phyloP scores from a whole-genome alignment of 2,329 filamentous ascomycete species.

The Coniochaeta hoffmannii region DNA sequence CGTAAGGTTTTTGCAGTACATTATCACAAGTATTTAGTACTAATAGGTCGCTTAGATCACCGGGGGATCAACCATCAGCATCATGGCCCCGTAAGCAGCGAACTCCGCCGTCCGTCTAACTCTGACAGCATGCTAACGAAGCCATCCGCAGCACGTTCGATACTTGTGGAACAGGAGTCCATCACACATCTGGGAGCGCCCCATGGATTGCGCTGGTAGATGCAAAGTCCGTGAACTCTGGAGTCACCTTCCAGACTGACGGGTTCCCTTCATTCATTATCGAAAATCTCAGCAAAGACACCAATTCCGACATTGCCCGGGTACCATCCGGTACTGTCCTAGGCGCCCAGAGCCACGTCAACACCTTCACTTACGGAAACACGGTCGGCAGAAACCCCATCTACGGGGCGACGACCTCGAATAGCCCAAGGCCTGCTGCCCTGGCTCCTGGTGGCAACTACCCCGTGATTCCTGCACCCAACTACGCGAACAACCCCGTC shows the following conservation, averaged over 20 bases:
- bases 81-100: slow-evolving; percentile 22
- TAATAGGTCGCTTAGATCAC: no score
- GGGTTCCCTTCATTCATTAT: slow-evolving; percentile 33
- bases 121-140: background rate
- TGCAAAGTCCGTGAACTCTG: slow-evolving; percentile 31
- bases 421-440: slow-evolving; percentile 23
- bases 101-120: background rate
- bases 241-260: slow-evolving; percentile 28
- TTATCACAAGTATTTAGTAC: no score
- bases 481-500: slow-evolving; percentile 25
- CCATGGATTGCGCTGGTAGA: slow-evolving; percentile 35
- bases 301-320: slow-evolving; percentile 25
- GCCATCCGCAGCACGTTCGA: slow-evolving; percentile 24
- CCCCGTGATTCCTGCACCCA: slow-evolving; percentile 29
- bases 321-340: slow-evolving; percentile 23
- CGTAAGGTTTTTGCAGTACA: no score
- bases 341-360: slow-evolving; percentile 22
- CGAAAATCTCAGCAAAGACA: slow-evolving; percentile 35
- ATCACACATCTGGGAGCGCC: slow-evolving; percentile 23
- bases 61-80: slow-evolving; percentile 29
- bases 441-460: slow-evolving; percentile 29
- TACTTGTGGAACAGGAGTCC: slow-evolving; percentile 27
- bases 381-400: slow-evolving; percentile 30
- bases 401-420: slow-evolving; percentile 25
- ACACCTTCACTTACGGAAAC: slow-evolving; percentile 34